Conservation (phyloP, 768 basidiomycete species). For the Rubroboletus satanas region DNA sequence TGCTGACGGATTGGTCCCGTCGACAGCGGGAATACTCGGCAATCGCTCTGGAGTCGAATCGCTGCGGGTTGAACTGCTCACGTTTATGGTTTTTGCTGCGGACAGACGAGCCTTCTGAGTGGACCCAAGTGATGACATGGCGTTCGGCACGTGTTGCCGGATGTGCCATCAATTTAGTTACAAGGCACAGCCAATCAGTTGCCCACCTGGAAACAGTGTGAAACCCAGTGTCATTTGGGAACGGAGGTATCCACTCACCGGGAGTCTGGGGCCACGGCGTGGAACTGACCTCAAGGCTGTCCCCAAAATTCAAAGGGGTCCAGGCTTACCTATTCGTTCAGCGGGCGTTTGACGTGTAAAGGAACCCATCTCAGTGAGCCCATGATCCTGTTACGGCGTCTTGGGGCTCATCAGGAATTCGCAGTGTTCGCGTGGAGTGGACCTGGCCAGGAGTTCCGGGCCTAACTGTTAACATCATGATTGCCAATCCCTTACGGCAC, state of each 20-base stretch:
- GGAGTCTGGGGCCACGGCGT: slow-evolving; percentile 4
- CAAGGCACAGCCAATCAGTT: slow-evolving; percentile 27
- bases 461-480: slow-evolving; percentile 19
- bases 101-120: slow-evolving; percentile 1
- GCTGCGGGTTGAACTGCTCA: slow-evolving; percentile 1
- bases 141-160: slow-evolving; percentile 20
- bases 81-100: slow-evolving; percentile 20
- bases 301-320: slow-evolving; percentile 6
- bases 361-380: slow-evolving; percentile 14
- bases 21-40: slow-evolving; percentile 27
- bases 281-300: slow-evolving; percentile 1
- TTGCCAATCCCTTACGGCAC: slow-evolving; percentile 36
- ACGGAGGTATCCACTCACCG: slow-evolving; percentile 15
- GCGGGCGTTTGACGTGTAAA: slow-evolving; percentile 15
- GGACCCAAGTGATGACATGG: slow-evolving; percentile 19
- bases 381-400: slow-evolving; percentile 17
- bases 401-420: slow-evolving; percentile 11
- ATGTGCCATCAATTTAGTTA: slow-evolving; percentile 27
- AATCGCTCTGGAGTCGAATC: slow-evolving; percentile 8
- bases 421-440: slow-evolving; percentile 12
- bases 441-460: slow-evolving; percentile 7
- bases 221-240: slow-evolving; percentile 25
- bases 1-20: slow-evolving; percentile 21
- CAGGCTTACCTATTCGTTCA: slow-evolving; percentile 5
- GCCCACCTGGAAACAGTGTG: slow-evolving; percentile 24